Evolutionary conservation across 2,329 filamentous ascomycete genomes (phyloP).

Genomic region (Mycosphaerella arachidis): DNA sequence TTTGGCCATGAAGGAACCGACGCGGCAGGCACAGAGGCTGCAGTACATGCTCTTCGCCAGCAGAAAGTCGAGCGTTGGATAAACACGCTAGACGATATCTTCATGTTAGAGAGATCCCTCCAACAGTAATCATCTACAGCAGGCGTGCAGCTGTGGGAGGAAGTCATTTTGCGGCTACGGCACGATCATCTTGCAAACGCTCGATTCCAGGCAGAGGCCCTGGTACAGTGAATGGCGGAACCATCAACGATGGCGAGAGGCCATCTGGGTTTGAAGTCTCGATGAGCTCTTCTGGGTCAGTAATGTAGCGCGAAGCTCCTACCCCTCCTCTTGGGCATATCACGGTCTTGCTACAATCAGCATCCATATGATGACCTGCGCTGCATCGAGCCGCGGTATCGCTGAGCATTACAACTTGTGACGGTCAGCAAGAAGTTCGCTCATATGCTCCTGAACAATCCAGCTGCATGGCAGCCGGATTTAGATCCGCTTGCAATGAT

Average conservation of each 20-base stretch:
- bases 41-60: background rate
- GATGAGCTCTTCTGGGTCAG: too few species aligned
- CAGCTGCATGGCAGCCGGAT: background rate
- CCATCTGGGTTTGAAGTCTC: too few species aligned
- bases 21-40: background rate
- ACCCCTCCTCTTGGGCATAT: background rate
- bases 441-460: background rate
- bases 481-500: background rate
- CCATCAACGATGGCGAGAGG: too few species aligned
- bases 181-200: too few species aligned
- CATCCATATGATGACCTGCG: background rate
- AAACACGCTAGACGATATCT: background rate
- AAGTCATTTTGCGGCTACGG: background rate
- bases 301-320: background rate
- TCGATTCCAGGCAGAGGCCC: too few species aligned
- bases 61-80: background rate
- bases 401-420: background rate
- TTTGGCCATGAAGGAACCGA: background rate
- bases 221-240: too few species aligned
- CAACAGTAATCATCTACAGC: background rate
- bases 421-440: background rate
- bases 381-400: background rate
- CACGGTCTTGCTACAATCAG: background rate
- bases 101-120: background rate
- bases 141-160: background rate